A percentile compares a stretch with the other conserved stretches of the same genome.
phyloP scores from a whole-genome alignment of 2,329 filamentous ascomycete species.

The Alternaria rosae region DNA sequence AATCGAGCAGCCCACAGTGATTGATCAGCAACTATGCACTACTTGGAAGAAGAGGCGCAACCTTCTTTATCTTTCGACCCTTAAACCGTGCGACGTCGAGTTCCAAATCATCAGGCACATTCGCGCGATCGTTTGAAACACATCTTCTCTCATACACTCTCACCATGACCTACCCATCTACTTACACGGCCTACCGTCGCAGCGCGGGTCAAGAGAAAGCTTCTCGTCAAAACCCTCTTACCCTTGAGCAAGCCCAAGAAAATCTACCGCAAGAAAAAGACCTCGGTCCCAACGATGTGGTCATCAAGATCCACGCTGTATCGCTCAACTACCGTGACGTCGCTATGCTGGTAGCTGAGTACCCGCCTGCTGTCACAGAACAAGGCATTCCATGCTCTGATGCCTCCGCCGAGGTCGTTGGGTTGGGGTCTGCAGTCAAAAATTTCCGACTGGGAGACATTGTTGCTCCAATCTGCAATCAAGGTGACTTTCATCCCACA shows the following conservation, averaged over 20 bases:
- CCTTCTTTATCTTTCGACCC: not conserved
- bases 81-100: not conserved
- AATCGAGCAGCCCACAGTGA: not conserved
- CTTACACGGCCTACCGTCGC: constrained; percentile 28
- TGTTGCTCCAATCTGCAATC: constrained; percentile 26
- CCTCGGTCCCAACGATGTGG: constrained; percentile 24
- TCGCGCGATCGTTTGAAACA: not conserved
- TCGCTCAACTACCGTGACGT: constrained; percentile 40
- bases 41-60: too few species aligned
- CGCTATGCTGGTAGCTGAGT: constrained; percentile 31
- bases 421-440: constrained; percentile 23
- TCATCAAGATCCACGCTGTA: constrained; percentile 37
- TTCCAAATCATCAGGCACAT: not conserved
- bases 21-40: not conserved
- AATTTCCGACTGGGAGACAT: constrained; percentile 32
- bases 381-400: constrained; percentile 34
- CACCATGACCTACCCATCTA: constrained; percentile 23
- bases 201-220: constrained; percentile 16
- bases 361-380: constrained; percentile 13
- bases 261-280: not conserved
- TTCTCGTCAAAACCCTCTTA: constrained; percentile 24
- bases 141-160: not conserved
- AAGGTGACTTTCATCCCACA: constrained; percentile 15
- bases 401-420: constrained; percentile 35
- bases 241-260: not conserved